These are phyloP conservation scores for Lanmaoa rubissima DNA, from an alignment of 768 basidiomycete species.

Conservation along the genomic window DNA sequence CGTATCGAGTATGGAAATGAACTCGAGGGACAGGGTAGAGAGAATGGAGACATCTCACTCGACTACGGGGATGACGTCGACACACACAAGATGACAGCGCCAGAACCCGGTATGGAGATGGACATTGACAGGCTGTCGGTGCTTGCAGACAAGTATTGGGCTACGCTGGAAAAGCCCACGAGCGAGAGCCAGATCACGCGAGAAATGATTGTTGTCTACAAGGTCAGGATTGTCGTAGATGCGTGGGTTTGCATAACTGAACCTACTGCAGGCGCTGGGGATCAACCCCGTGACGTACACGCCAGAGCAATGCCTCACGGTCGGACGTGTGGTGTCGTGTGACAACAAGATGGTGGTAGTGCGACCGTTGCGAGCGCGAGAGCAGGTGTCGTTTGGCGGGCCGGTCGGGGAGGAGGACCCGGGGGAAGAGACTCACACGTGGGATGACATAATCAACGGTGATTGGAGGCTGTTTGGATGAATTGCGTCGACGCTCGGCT, in stretches of 20 bases:
- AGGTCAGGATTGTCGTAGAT: constrained; percentile 33
- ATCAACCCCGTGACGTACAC: constrained; percentile 58
- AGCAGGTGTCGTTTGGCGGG: constrained; percentile 30
- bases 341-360: constrained; percentile 15
- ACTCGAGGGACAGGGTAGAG: background rate
- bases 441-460: constrained; percentile 27
- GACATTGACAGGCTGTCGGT: constrained; percentile 10
- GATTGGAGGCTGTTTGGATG: constrained; percentile 29
- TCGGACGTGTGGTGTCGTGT: constrained; percentile 38
- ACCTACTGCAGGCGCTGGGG: constrained; percentile 45
- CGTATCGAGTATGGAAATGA: constrained; percentile 35
- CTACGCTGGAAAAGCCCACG: constrained; percentile 20
- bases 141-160: constrained; percentile 19
- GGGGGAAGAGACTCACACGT: constrained; percentile 19
- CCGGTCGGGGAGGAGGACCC: constrained; percentile 18
- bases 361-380: constrained; percentile 16
- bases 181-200: constrained; percentile 25
- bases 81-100: background rate
- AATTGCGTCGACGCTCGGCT: constrained; percentile 19
- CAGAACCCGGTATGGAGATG: background rate
- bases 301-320: constrained; percentile 54
- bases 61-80: constrained; percentile 10
- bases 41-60: background rate
- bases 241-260: background rate
- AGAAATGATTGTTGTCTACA: constrained; percentile 46